A percentile compares a stretch with the other conserved stretches of the same genome.
Conservation (phyloP, 345 rosid genomes). For the Eucalyptus curtisii region DNA sequence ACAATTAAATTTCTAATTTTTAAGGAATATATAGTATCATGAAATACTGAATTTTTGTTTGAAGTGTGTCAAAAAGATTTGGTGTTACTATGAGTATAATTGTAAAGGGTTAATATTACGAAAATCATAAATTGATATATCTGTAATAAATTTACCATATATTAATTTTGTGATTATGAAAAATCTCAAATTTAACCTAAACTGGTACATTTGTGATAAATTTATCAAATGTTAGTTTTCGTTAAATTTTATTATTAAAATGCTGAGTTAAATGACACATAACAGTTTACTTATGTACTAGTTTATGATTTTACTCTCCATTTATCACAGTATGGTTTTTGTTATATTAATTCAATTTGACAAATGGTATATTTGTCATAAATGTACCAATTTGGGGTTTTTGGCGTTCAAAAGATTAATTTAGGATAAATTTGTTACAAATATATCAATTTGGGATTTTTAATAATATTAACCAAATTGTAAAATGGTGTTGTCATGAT, state of each 20-base stretch:
- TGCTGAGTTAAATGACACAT: accelerated
- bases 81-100: background rate
- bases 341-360: too few species aligned
- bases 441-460: accelerated
- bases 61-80: background rate
- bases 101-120: accelerated
- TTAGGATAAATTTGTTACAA: accelerated
- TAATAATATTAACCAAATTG: accelerated
- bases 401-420: accelerated
- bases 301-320: too few species aligned
- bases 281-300: accelerated
- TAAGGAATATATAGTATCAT: background rate
- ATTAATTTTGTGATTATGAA: too few species aligned
- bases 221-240: accelerated
- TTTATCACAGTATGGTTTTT: accelerated
- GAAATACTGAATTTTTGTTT: background rate
- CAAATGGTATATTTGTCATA: too few species aligned
- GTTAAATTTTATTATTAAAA: too few species aligned
- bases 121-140: accelerated
- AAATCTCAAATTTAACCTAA: accelerated
- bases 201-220: too few species aligned
- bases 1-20: background rate
- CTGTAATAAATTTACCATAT: too few species aligned
- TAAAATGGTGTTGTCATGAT: too few species aligned
- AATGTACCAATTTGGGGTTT: too few species aligned